These are phyloP conservation scores for Alternaria alternata DNA, from an alignment of 2,329 filamentous ascomycete genomes.

Conservation along the genomic window DNA sequence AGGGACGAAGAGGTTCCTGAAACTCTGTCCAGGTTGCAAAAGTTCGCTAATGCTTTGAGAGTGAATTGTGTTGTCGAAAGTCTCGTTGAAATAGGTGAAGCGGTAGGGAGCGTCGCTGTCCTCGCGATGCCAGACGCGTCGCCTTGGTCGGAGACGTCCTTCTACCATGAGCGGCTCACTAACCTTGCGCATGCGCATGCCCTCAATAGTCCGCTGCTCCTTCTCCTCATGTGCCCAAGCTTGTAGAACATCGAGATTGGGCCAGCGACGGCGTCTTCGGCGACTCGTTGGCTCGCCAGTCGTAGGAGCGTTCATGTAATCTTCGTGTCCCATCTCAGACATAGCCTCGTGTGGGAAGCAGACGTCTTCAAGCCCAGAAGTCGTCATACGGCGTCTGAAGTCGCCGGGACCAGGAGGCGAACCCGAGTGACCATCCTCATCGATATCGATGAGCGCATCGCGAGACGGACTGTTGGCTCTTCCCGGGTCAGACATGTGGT, in stretches of 20 bases:
- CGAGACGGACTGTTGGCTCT: conserved; percentile 38
- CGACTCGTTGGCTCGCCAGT: conserved; percentile 54
- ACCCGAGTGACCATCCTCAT: conserved; percentile 62
- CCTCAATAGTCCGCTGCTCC: conserved; percentile 79
- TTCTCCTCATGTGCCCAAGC: conserved; percentile 93
- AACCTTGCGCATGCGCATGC: conserved; percentile 86
- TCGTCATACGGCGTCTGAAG: conserved; percentile 48
- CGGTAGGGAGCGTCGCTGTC: conserved; percentile 92
- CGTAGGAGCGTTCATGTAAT: conserved; percentile 62
- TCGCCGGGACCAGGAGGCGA: conserved; percentile 38
- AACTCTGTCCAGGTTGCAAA: conserved; percentile 82
- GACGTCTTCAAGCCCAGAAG: conserved; percentile 83
- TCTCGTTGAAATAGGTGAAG: conserved; percentile 99
- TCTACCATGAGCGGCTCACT: conserved; percentile 93
- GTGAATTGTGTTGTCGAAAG: conserved; percentile 94
- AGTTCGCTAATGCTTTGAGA: conserved; percentile 94
- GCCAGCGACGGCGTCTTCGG: conserved; percentile 73
- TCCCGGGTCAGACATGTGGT: conserved; percentile 30
- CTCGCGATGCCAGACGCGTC: conserved; percentile 81
- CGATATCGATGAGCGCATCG: conserved; percentile 62
- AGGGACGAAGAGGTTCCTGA: conserved; percentile 88
- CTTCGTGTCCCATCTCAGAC: conserved; percentile 84
- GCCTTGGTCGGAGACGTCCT: conserved; percentile 81
- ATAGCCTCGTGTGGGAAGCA: conserved; percentile 85
- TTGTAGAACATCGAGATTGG: conserved; percentile 82